Base-by-base conservation (phyloP, 139 green algal genomes). In the Chlorella sp. region DNA sequence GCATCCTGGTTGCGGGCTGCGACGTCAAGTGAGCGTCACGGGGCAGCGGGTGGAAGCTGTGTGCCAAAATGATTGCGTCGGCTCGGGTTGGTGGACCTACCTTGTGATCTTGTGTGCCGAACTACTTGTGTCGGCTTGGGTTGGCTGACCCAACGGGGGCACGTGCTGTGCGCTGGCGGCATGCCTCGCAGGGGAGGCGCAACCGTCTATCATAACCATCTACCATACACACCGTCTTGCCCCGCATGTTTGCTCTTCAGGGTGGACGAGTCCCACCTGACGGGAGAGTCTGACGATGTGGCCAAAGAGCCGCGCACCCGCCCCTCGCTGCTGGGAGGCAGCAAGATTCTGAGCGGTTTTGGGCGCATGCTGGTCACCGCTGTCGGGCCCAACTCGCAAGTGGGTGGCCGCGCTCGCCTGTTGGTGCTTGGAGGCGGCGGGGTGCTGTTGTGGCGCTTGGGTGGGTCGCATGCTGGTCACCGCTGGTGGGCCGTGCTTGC, bases 241-340 rank as follows among this genome's bases (percentile, higher is more conserved):
- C 38, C 54, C 7, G 2, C 60, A 41, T 56, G 4, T 38, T 26
- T 0, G 1, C 54, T 1, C 1, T 84, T 34, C 88, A 95, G 92
- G 84, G 86, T 96, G 46, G 94, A 97, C 76, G 94, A 97, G 86
- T 94, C 89, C 64, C 92, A 96, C 75, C 82, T 97, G 69, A 97
- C 94, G 14, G 94, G 94, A 1, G 94, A 97, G 85, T 65, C 82
- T 2, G 92, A 96, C 43, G 92, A 95, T 40, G 89, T 96, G 3
- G 3, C 73, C 22, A 96, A 96, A 86, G 68, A 87, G 38, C 38
- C 78, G 1, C 34, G 84, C 14, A 34, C 34, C 4, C 44, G 81
- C 17, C 74, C 88, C 40, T 41, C 93, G 17, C 46, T 95, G 60
- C 85, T 93, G 41, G 87, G 87, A 1, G 94, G 94, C 82, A 91